phyloP scores from a whole-genome alignment of 768 basidiomycete species.

The Sporobolomyces pararoseus region DNA sequence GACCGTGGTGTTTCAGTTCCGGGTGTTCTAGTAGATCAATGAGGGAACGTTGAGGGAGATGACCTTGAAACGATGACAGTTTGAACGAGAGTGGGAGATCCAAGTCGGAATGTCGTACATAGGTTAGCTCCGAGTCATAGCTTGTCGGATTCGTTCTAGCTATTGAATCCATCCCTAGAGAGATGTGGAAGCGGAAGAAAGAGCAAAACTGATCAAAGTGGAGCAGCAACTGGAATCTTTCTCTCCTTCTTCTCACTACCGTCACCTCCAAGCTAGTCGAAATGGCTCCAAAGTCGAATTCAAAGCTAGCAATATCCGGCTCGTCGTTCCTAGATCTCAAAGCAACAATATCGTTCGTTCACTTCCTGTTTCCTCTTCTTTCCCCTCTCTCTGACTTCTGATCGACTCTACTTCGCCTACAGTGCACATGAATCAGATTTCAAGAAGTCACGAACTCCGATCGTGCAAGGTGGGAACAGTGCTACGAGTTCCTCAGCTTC shows the following conservation, averaged over 20 bases:
- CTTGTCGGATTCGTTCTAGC: background rate
- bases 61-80: slow-evolving; percentile 63
- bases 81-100: slow-evolving; percentile 44
- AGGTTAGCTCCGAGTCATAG: slow-evolving; percentile 31
- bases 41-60: slow-evolving; percentile 65
- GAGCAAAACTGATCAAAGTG: background rate
- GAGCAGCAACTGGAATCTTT: background rate
- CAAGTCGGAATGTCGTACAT: slow-evolving; percentile 33
- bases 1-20: slow-evolving; percentile 74
- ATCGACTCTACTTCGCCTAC: background rate
- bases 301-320: slow-evolving; percentile 7
- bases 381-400: background rate
- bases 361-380: background rate
- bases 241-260: background rate
- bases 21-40: slow-evolving; percentile 79
- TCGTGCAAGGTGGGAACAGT: background rate
- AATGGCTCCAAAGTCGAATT: slow-evolving; percentile 16
- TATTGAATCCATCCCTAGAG: slow-evolving; percentile 21
- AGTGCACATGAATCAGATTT: slow-evolving; percentile 38
- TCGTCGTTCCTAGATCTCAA: slow-evolving; percentile 37
- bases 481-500: background rate
- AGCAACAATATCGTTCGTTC: slow-evolving; percentile 24
- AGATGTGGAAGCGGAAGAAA: background rate
- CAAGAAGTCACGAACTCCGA: slow-evolving; percentile 11
- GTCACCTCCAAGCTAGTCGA: background rate